These are phyloP conservation scores for Lactifluus volemus DNA, from an alignment of 768 basidiomycete genomes.

Conservation along the genomic window DNA sequence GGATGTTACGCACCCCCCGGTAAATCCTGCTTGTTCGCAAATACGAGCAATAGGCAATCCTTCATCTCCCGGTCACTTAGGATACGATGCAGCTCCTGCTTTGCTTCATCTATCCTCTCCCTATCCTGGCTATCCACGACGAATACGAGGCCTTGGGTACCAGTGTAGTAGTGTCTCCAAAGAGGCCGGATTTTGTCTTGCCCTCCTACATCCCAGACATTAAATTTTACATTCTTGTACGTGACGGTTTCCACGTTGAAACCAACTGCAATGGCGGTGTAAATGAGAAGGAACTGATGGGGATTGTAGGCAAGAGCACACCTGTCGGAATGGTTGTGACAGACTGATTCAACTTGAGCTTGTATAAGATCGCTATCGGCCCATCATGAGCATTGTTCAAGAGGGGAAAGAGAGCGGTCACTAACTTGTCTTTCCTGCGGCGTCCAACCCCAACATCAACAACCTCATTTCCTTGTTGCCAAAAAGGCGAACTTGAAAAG, in stretches of 20 bases:
- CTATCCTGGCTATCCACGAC: constrained; percentile 96
- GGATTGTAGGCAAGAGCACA: constrained; percentile 26
- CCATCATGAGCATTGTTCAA: constrained; percentile 5
- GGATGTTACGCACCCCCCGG: constrained; percentile 64
- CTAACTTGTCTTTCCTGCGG: constrained; percentile 97
- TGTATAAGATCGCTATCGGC: constrained; percentile 86
- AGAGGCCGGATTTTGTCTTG: constrained; percentile 98
- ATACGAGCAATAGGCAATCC: constrained; percentile 93
- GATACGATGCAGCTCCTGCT: constrained; percentile 92
- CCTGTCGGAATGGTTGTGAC: constrained; percentile 98
- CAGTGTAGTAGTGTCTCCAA: constrained; percentile 99
- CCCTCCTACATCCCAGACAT: constrained; percentile 97
- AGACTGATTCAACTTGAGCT: constrained; percentile 96
- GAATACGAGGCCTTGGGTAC: constrained; percentile 96
- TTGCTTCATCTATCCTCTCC: constrained; percentile 93
- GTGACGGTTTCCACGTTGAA: constrained; percentile 99
- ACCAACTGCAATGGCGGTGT: constrained; percentile 50
- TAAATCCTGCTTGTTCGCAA: constrained; percentile 98
- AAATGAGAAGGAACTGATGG: neutral
- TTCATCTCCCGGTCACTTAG: constrained; percentile 97
- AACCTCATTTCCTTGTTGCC: constrained; percentile 99
- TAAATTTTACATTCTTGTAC: constrained; percentile 97
- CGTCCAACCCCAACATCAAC: constrained; percentile 95
- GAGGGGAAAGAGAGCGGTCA: neutral
- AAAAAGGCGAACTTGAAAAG: constrained; percentile 76